Evolutionary conservation across 306 rosid genomes (phyloP).

Genomic region (Ormosia semicastrata): DNA sequence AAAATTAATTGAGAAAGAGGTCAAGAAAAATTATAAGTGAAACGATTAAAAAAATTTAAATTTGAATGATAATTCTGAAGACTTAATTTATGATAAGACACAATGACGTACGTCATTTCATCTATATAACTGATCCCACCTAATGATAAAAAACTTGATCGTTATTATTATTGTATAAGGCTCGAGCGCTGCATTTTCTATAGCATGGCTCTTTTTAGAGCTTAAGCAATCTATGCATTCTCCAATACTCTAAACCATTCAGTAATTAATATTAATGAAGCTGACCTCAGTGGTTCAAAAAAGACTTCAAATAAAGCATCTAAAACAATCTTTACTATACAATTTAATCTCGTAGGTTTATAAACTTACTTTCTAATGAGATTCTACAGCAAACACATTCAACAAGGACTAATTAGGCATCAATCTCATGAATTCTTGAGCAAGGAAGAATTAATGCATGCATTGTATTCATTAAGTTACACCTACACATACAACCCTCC

Average conservation of each 20-base stretch:
- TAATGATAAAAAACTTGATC: too few species aligned
- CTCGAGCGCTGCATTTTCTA: too few species aligned
- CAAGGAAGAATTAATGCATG: slow-evolving; percentile 19
- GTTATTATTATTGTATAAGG: too few species aligned
- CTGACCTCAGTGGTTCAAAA: not conserved
- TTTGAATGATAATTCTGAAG: too few species aligned
- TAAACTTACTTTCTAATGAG: not conserved
- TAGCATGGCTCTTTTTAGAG: not conserved
- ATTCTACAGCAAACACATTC: slow-evolving; percentile 1
- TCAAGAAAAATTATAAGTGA: too few species aligned
- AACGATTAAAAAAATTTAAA: too few species aligned
- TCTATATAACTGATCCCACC: too few species aligned
- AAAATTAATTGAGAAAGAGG: too few species aligned
- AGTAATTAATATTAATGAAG: not conserved
- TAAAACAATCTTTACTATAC: not conserved
- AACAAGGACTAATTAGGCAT: not conserved
- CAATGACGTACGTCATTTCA: too few species aligned
- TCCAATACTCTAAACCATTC: not conserved
- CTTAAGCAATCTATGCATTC: not conserved
- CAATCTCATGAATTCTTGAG: slow-evolving; percentile 23
- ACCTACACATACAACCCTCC: slow-evolving; percentile 18
- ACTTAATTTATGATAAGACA: too few species aligned
- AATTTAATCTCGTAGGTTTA: not conserved
- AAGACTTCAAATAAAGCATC: not conserved
- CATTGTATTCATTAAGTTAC: slow-evolving; percentile 13